A percentile compares a stretch with the other conserved stretches of the same genome.
phyloP scores from a whole-genome alignment of 129 eudicot species.

The Flaveria robusta region DNA sequence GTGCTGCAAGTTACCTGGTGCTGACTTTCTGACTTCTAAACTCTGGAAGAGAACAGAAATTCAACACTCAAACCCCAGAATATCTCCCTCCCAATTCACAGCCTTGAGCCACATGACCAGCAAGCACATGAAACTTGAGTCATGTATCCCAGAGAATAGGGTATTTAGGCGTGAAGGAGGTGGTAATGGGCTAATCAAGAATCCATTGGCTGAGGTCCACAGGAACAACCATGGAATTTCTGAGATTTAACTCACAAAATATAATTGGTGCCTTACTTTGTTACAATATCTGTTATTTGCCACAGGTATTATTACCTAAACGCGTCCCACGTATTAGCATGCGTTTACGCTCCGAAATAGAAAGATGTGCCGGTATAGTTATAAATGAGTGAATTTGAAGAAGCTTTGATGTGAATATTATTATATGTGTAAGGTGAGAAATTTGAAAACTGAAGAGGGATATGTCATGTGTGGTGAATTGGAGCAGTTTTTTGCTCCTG shows the following conservation, averaged over 20 bases:
- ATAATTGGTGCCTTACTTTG: slow-evolving; percentile 24
- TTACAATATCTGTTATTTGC: slow-evolving; percentile 4
- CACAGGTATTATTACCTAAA: background rate
- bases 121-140: slow-evolving; percentile 31
- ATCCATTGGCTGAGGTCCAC: slow-evolving; percentile 78
- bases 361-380: background rate
- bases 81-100: slow-evolving; percentile 34
- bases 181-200: slow-evolving; percentile 60
- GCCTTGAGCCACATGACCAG: slow-evolving; percentile 34
- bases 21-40: slow-evolving; percentile 68
- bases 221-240: slow-evolving; percentile 37
- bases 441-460: slow-evolving; percentile 1
- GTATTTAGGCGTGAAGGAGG: slow-evolving; percentile 42
- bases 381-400: slow-evolving; percentile 23
- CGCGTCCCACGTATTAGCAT: background rate
- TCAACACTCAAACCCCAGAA: slow-evolving; percentile 35
- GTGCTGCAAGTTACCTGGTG: slow-evolving; percentile 86
- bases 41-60: slow-evolving; percentile 65
- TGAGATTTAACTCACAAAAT: slow-evolving; percentile 33
- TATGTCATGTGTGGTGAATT: background rate
- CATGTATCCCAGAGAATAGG: slow-evolving; percentile 39
- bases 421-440: background rate
- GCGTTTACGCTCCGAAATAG: slow-evolving; percentile 18
- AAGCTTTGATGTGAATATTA: slow-evolving; percentile 30
- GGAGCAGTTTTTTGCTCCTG: background rate